A percentile compares a stretch with the other conserved stretches of the same genome.
Evolutionary conservation across 2,329 filamentous ascomycete species (phyloP).

Genomic region (Penicillium brevicompactum): DNA sequence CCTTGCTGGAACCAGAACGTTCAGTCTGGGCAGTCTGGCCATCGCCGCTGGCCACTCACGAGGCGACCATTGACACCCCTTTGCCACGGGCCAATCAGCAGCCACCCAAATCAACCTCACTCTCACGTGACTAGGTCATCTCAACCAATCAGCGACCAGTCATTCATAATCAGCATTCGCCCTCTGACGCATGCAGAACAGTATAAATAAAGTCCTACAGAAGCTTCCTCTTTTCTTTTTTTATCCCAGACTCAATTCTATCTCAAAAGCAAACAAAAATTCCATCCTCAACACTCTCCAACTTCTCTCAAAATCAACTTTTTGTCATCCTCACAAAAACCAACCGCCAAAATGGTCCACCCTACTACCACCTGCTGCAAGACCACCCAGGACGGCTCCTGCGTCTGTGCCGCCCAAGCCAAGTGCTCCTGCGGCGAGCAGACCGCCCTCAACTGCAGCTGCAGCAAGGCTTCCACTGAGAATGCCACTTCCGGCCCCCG

Average conservation of each 20-base stretch:
- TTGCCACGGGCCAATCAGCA: conserved; percentile 15
- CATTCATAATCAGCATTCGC: conserved; percentile 29
- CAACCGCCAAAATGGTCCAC: conserved; percentile 45
- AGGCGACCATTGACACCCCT: neutral
- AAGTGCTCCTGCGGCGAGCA: conserved; percentile 89
- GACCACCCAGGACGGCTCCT: conserved; percentile 55
- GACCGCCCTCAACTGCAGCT: conserved; percentile 82
- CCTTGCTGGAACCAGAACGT: neutral
- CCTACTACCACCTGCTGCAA: conserved; percentile 61
- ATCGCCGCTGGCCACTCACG: neutral
- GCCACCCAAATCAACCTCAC: neutral
- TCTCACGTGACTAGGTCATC: neutral
- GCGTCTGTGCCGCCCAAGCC: conserved; percentile 61
- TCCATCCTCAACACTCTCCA: neutral
- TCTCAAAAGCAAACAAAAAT: neutral
- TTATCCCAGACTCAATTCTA: neutral
- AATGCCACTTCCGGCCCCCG: conserved; percentile 72
- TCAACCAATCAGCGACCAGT: conserved; percentile 27
- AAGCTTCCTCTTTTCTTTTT: neutral
- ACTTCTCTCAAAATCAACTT: neutral
- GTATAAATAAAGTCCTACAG: conserved; percentile 15
- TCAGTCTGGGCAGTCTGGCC: neutral
- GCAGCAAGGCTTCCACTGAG: conserved; percentile 73
- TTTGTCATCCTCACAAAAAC: neutral
- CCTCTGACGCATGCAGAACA: conserved; percentile 19